Base-by-base conservation (phyloP, 2,329 filamentous ascomycete genomes). In the Aspergillus jensenii region DNA sequence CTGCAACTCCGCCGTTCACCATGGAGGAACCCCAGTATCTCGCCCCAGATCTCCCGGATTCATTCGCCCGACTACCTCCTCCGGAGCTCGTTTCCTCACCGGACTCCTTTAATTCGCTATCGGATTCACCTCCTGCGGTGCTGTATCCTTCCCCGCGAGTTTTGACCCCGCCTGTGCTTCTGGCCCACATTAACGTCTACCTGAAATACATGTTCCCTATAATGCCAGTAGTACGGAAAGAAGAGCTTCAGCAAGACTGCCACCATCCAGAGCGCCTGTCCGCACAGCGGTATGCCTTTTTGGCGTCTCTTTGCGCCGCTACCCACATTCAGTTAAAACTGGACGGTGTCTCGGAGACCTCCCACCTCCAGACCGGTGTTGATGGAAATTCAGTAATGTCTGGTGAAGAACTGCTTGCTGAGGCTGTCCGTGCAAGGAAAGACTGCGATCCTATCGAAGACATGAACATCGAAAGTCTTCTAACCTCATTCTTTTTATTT, bases 401-500 rank as follows among this genome's bases (percentile, higher is more conserved):
- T 0, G 87, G 86, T 35, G 85, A 86, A 52, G 75, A 89, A 40
- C 77, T 92, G 48, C 78, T 91, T 62, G 85, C 90, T 49, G 89
- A 92, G 59, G 64, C 71, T 81, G 86, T 75, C 21, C 71, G 72
- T 19, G 73, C 77, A n/a, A 70, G 77, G 33, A 72, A 71, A 39
- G 70, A 73, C 21, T 74, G 73, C 47, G 73, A 79, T 47, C 65
- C 75, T 25, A 66, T 78, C 19, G 77, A 78, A 17, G 69, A 72
- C 19, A 69, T 77, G n/a, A 74, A 67, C 19, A 62, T 78, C 21
- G 72, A 74, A 45, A 73, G 68, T 8, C 69, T 79, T 11, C 85
- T 87, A 58, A 91, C 88, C n/a, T 91, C 88, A 54, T 91, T 90
- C 73, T 92, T 93, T 71, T 72, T 93, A 25, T 92, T 90, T 66